phyloP scores from a whole-genome alignment of 441 rosid species.

The Populus tomentosa region DNA sequence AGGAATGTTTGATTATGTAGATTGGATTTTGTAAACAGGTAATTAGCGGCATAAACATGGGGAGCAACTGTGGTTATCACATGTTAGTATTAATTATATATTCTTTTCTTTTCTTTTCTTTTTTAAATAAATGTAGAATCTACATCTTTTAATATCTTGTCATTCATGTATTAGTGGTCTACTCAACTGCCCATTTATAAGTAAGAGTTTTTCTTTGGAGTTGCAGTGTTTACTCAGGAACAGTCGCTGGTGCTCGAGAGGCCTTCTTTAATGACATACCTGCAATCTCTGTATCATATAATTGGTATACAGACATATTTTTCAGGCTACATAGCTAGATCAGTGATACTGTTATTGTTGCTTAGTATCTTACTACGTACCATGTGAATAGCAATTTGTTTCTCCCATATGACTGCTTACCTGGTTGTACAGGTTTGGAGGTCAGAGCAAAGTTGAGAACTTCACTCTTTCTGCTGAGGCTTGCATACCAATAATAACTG shows the following conservation, averaged over 20 bases:
- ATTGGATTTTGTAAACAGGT: slow-evolving; percentile 42
- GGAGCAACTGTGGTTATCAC: slow-evolving; percentile 94
- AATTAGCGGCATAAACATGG: slow-evolving; percentile 86
- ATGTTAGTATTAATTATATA: slow-evolving; percentile 38
- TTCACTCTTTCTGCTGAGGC: slow-evolving; percentile 73
- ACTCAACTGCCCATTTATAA: neutral
- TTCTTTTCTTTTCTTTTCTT: slow-evolving; percentile 12
- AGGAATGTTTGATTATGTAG: neutral
- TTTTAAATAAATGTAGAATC: neutral
- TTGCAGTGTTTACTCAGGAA: slow-evolving; percentile 84
- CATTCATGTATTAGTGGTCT: slow-evolving; percentile 1
- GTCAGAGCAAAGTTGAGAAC: slow-evolving; percentile 50
- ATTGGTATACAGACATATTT: neutral
- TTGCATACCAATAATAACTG: slow-evolving; percentile 67
- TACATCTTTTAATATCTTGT: neutral
- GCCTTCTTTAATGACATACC: slow-evolving; percentile 79
- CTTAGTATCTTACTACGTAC: slow-evolving; percentile 13
- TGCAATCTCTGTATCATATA: slow-evolving; percentile 17
- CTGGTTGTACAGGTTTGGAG: slow-evolving; percentile 44
- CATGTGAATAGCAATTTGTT: slow-evolving; percentile 62
- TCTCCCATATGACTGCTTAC: neutral
- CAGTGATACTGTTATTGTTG: neutral
- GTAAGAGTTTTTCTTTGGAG: slow-evolving; percentile 1
- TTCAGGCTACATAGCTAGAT: neutral
- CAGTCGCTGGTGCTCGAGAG: slow-evolving; percentile 97